phyloP scores from a whole-genome alignment of 495 filamentous ascomycete genomes.

The Penicillium crystallinum region DNA sequence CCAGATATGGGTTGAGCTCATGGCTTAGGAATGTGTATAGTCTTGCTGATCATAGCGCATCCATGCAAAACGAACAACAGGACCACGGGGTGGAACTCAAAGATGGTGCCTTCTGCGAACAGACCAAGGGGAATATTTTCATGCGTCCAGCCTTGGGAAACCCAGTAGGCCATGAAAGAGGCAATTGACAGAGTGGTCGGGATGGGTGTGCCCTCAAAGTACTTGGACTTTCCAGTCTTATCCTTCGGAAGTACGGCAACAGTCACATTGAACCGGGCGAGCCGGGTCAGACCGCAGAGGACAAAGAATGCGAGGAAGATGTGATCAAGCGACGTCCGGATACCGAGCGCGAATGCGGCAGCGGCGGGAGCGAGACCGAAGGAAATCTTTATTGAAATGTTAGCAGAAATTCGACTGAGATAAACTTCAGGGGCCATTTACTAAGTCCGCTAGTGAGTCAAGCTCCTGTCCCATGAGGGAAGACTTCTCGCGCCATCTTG shows the following conservation, averaged over 20 bases:
- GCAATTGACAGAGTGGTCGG: constrained; percentile 81
- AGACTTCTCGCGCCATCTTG: constrained; percentile 91
- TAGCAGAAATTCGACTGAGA: background rate
- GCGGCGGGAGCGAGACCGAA: constrained; percentile 89
- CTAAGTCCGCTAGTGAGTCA: constrained; percentile 94
- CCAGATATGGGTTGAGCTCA: constrained; percentile 32
- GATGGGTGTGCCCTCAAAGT: constrained; percentile 96
- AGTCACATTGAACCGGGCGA: constrained; percentile 97
- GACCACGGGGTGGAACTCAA: constrained; percentile 86
- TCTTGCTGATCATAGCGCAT: constrained; percentile 90
- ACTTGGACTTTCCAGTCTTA: constrained; percentile 78
- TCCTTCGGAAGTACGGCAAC: constrained; percentile 85
- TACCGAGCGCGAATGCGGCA: constrained; percentile 81
- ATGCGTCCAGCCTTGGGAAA: constrained; percentile 70
- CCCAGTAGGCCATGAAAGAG: constrained; percentile 84
- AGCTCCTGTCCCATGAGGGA: constrained; percentile 97
- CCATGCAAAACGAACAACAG: constrained; percentile 78
- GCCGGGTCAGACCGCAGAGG: constrained; percentile 86
- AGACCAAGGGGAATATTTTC: constrained; percentile 69
- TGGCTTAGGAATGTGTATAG: constrained; percentile 93
- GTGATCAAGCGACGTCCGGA: constrained; percentile 83
- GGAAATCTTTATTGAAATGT: constrained; percentile 62
- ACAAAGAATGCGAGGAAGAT: constrained; percentile 84
- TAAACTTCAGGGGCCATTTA: constrained; percentile 34
- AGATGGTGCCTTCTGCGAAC: constrained; percentile 54